Base-by-base conservation (phyloP, 1,284 basidiomycete species). In the Salmacisia buchloeana region DNA sequence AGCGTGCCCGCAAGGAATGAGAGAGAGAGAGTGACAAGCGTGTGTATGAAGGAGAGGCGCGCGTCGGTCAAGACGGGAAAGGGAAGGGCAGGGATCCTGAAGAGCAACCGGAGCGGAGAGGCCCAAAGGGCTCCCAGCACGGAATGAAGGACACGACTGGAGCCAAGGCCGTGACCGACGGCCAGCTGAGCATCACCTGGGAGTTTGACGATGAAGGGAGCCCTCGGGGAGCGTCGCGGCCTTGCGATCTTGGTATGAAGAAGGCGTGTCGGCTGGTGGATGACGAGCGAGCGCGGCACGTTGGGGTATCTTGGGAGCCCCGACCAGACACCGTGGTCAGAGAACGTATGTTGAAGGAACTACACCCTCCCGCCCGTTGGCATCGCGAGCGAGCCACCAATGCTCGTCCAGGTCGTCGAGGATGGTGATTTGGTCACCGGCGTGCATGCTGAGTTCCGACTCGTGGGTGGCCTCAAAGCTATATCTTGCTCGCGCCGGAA, bases 301-400 rank as follows among this genome's bases (percentile, higher is more conserved):
- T 52, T 41, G 39, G n/a, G 39, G 39, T 41, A 15, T 41, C n/a
- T 41, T 15, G 39, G n/a, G 39, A 41, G 39, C 15, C n/a, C 15
- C 18, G 45, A 49, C 12, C 31, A n/a, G 12, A 21, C 3, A 31
- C 10, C 6, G 43, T 15, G 25, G 15, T 58, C 58, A 76, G 49
- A 76, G 69, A 9, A 76, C 71, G 43, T 76, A 76, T 6, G 72
- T 68, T 61, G 71, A 69, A 3, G 75, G 75, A 13, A 76, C 66
- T 43, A 76, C 75, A 34, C 75, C 75, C 27, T 68, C 69, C 33
- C 67, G 65, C 21, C 75, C 75, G 2, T 60, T 60, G 10, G 58
- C 62, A 59, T 75, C 70, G 27, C 69, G 62, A 2, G 71, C 71
- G 4, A 76, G 68, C 75, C 75, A 76, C 75, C 75, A 76, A 45